phyloP scores from a whole-genome alignment of 306 rosid genomes.

The Canavalia ensiformis region DNA sequence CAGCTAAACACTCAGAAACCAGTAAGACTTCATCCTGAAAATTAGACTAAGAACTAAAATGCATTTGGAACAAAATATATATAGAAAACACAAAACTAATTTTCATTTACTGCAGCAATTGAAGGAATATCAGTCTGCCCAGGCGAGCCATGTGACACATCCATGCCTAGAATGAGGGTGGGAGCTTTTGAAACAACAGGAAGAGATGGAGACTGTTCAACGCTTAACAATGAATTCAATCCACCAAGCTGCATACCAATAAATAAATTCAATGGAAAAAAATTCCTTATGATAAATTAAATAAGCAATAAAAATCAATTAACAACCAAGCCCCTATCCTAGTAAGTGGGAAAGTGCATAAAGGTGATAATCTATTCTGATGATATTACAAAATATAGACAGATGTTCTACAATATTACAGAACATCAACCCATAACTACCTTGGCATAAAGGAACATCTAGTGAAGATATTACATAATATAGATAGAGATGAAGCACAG shows the following conservation, averaged over 20 bases:
- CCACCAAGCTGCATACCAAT: conserved; percentile 85
- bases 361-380: neutral
- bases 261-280: neutral
- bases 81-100: neutral
- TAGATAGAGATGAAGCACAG: neutral
- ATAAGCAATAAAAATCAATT: neutral
- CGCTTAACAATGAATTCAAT: conserved; percentile 76
- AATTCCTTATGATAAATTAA: neutral
- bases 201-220: conserved; percentile 71
- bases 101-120: conserved; percentile 81
- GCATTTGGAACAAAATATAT: neutral
- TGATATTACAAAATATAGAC: neutral
- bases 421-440: no score
- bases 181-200: conserved; percentile 89
- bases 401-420: neutral
- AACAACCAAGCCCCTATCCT: neutral
- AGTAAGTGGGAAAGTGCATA: neutral
- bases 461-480: neutral
- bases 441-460: no score
- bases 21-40: neutral
- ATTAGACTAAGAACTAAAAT: neutral
- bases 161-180: conserved; percentile 92
- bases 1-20: neutral
- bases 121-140: conserved; percentile 94
- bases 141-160: conserved; percentile 99